Conservation (phyloP, 116 monocot species). For the Trichopus zeylanicus region DNA sequence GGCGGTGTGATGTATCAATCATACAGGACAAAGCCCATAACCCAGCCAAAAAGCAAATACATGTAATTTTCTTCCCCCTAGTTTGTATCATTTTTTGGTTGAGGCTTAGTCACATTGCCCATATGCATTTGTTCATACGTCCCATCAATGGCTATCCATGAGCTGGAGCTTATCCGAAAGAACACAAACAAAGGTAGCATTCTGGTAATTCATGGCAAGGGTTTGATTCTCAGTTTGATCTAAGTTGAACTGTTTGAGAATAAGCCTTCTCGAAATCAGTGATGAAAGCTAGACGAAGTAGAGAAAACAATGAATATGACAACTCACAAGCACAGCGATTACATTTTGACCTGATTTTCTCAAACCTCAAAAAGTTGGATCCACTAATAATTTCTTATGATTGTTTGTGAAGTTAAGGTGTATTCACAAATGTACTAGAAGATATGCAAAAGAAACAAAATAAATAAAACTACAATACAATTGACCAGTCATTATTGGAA, state of each 20-base stretch:
- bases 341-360: too few species aligned
- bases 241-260: neutral
- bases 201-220: neutral
- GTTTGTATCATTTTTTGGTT: neutral
- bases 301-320: too few species aligned
- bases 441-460: too few species aligned
- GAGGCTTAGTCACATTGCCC: neutral
- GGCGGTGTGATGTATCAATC: neutral
- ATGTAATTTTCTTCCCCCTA: neutral
- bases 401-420: too few species aligned
- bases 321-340: too few species aligned
- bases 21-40: neutral
- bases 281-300: too few species aligned
- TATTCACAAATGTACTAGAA: too few species aligned
- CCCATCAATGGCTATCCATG: too few species aligned
- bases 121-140: neutral
- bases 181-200: neutral
- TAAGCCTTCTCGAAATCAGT: too few species aligned
- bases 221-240: neutral
- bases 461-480: neutral
- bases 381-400: too few species aligned
- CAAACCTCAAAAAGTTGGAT: too few species aligned
- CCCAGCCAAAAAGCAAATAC: neutral
- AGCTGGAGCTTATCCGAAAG: neutral
- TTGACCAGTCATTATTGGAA: neutral